Percentiles rank a stretch among this genome's conserved stretches.
These are phyloP conservation scores for Diutina catenulata DNA, from an alignment of 1,139 yeast genomes.

Conservation along the genomic window DNA sequence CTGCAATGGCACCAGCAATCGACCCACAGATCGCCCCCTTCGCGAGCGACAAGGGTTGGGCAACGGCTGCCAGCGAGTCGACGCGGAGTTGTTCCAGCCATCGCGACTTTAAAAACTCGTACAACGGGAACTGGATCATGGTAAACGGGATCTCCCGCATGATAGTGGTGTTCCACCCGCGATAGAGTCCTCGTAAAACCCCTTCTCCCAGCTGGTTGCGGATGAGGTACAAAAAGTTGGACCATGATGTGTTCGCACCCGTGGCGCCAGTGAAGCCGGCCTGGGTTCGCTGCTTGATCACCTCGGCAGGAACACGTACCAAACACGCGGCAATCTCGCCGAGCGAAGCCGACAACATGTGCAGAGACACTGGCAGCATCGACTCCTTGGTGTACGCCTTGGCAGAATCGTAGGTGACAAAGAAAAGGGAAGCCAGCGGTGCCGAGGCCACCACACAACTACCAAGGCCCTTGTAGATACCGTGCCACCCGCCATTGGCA, in stretches of 20 bases:
- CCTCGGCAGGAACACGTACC: conserved; percentile 95
- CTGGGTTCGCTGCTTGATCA: conserved; percentile 89
- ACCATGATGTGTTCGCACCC: conserved; percentile 46
- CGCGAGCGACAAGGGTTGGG: conserved; percentile 36
- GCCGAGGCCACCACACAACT: conserved; percentile 93
- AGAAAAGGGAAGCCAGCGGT: conserved; percentile 84
- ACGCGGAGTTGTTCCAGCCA: conserved; percentile 25
- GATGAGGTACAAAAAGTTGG: conserved; percentile 48
- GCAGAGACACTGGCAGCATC: conserved; percentile 27
- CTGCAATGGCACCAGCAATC: conserved; percentile 89
- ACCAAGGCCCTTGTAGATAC: conserved; percentile 86
- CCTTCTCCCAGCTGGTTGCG: conserved; percentile 68
- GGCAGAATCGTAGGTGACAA: conserved; percentile 75
- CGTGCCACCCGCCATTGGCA: conserved; percentile 83
- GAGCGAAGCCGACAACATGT: conserved; percentile 77
- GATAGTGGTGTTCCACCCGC: conserved; percentile 90
- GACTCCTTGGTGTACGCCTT: conserved; percentile 39
- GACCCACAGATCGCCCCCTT: conserved; percentile 95
- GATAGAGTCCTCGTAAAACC: conserved; percentile 59
- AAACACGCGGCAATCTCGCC: conserved; percentile 93
- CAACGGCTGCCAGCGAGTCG: background rate
- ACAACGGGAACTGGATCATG: conserved; percentile 85
- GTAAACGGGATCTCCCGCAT: conserved; percentile 96
- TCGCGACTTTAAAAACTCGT: conserved; percentile 62
- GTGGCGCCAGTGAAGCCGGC: conserved; percentile 41